A percentile compares a stretch with the other conserved stretches of the same genome.
Conservation (phyloP, 2,329 filamentous ascomycete genomes). For the Trichoderma sp. region DNA sequence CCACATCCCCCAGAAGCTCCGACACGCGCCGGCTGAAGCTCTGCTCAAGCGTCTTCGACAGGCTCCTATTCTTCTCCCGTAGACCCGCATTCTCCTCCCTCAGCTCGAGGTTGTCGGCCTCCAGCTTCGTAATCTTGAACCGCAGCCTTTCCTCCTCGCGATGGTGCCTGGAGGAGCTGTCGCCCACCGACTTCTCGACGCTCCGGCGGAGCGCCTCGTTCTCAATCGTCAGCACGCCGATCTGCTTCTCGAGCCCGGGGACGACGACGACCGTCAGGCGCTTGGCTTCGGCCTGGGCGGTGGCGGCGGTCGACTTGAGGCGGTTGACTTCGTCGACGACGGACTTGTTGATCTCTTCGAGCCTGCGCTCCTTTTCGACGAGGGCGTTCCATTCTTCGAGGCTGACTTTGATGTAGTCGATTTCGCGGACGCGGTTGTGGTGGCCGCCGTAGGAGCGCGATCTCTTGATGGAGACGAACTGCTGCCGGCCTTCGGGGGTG, state of each 20-base stretch:
- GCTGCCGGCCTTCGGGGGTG: slow-evolving; percentile 39
- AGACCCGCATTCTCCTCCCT: slow-evolving; percentile 44
- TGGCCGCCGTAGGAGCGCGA: slow-evolving; percentile 43
- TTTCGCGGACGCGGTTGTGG: slow-evolving; percentile 39
- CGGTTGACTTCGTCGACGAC: slow-evolving; percentile 40
- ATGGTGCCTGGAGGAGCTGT: slow-evolving; percentile 38
- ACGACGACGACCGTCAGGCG: slow-evolving; percentile 40
- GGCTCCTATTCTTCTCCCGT: slow-evolving; percentile 39
- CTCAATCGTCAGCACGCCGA: slow-evolving; percentile 43
- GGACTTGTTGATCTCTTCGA: slow-evolving; percentile 42
- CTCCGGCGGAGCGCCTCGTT: slow-evolving; percentile 46
- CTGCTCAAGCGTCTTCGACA: slow-evolving; percentile 41
- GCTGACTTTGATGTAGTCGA: slow-evolving; percentile 43
- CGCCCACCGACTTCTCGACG: slow-evolving; percentile 39
- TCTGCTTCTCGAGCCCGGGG: slow-evolving; percentile 44
- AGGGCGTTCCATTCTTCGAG: slow-evolving; percentile 44
- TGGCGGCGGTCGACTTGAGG: slow-evolving; percentile 43
- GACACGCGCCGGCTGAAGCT: slow-evolving; percentile 39
- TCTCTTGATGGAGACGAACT: slow-evolving; percentile 46
- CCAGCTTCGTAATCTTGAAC: slow-evolving; percentile 40
- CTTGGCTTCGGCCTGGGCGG: slow-evolving; percentile 42
- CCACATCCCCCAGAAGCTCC: slow-evolving; percentile 40
- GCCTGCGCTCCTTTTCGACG: slow-evolving; percentile 42
- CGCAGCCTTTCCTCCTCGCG: slow-evolving; percentile 41
- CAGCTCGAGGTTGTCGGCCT: slow-evolving; percentile 43